phyloP scores from a whole-genome alignment of 1,284 basidiomycete genomes.

The Ceratobasidium papillatum region DNA sequence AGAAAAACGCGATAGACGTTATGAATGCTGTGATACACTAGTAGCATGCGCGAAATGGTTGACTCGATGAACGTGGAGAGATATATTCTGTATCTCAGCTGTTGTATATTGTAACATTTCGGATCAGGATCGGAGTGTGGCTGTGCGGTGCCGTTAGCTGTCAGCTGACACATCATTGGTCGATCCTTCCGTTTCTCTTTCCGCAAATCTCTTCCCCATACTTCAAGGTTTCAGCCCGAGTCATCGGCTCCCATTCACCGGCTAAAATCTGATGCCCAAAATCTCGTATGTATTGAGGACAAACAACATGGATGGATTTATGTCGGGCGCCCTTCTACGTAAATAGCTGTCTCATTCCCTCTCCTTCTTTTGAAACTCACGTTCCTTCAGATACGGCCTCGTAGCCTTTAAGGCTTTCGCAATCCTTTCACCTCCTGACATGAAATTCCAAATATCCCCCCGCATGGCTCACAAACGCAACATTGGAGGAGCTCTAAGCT shows the following conservation, averaged over 20 bases:
- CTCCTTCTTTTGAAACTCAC: background rate
- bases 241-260: background rate
- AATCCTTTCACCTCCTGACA: background rate
- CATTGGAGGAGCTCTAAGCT: background rate
- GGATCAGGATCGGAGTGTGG: too few relatives aligned
- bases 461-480: background rate
- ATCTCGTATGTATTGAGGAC: background rate
- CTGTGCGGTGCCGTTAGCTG: background rate
- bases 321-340: background rate
- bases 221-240: background rate
- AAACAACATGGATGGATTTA: background rate
- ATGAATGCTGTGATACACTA: too few relatives aligned
- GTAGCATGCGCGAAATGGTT: too few relatives aligned
- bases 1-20: too few relatives aligned
- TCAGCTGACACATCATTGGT: background rate
- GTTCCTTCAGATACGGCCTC: background rate
- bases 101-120: too few relatives aligned
- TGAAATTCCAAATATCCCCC: background rate
- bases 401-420: background rate
- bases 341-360: background rate
- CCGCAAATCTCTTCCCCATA: background rate
- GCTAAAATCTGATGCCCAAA: background rate
- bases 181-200: background rate
- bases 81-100: too few relatives aligned
- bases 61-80: too few relatives aligned